These are phyloP conservation scores for Lasiodiplodia sp. DNA, from an alignment of 2,329 filamentous ascomycete genomes.

Conservation along the genomic window DNA sequence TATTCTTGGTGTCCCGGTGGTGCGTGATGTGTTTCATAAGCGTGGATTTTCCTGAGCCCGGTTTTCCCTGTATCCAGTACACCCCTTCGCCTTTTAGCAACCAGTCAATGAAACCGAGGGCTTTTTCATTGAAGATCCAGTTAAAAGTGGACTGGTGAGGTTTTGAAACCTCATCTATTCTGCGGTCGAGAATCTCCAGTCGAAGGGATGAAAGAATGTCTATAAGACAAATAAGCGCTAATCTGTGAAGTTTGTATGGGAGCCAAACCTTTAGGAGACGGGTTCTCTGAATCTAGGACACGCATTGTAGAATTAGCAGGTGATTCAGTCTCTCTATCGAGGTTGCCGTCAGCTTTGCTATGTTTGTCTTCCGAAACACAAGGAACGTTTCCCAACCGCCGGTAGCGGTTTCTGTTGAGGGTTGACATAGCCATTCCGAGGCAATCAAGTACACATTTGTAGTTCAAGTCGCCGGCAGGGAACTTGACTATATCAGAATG, in stretches of 20 bases:
- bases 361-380: accelerated
- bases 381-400: accelerated
- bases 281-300: accelerated
- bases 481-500: constrained; percentile 15
- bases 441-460: not conserved
- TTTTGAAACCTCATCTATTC: not conserved
- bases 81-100: not conserved
- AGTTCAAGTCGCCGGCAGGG: not conserved
- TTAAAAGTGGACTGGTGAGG: not conserved
- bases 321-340: accelerated
- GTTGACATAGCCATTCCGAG: not conserved
- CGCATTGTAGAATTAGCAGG: accelerated
- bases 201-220: not conserved
- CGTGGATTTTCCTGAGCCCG: constrained; percentile 57
- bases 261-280: not conserved
- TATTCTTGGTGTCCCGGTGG: constrained; percentile 35
- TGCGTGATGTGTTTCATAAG: constrained; percentile 43
- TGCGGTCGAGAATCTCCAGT: not conserved
- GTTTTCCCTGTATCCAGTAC: constrained; percentile 52
- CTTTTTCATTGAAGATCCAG: constrained; percentile 9
- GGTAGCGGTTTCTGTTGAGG: not conserved
- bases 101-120: not conserved
- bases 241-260: not conserved
- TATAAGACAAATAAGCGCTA: not conserved
- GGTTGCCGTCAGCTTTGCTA: accelerated